Evolutionary conservation across 2,329 filamentous ascomycete species (phyloP), one percentile per base, ranked within the genome.

Genomic region (Elsinoe australis): DNA sequence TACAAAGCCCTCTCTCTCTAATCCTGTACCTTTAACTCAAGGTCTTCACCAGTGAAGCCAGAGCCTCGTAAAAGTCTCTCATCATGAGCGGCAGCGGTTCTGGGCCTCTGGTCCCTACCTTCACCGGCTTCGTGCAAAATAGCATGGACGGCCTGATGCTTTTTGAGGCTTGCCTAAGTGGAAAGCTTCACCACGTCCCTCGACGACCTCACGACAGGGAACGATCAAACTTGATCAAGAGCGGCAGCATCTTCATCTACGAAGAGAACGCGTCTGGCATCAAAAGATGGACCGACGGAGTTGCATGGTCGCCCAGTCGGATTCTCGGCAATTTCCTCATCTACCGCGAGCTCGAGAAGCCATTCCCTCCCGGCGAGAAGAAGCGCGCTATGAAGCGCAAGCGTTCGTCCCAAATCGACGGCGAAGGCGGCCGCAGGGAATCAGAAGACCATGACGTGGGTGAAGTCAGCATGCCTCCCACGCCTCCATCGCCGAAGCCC

Each of bases 211-310:
- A 94, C 63, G 89, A 95, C 59, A 76, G 87, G 45, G 89, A 95
- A 66, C 77, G 88, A 45, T 72, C 74, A 18, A 74, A 79, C 15
- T 76, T 94, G 45, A 92, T 95, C 61, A 78, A 78, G 55, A 94
- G 87, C 56, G 89, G 89, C 28, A 83, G 84, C 55, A 78, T 95
- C 38, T 92, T 95, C 66, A 86, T 95, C 55, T 95, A 95, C 64
- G 87, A 94, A 60, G 87, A 95, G 63, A 83, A 87, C 52, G 82
- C 86, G 0, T 94, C 88, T 0, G 87, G 87, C 4, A 94, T 95
- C 68, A 94, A 94, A 69, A 76, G 89, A 49, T 95, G 89, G 89
- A 95, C 88, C 0, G 89, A 95, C 57, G 88, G 89, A 10, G 79
- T 90, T 8, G 82, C 83, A 5, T 95, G 89, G 89, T 94, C 86